Evolutionary conservation across 495 filamentous ascomycete genomes (phyloP), one percentile per base, ranked within the genome.

Genomic region (Chaetomium cochliodes): DNA sequence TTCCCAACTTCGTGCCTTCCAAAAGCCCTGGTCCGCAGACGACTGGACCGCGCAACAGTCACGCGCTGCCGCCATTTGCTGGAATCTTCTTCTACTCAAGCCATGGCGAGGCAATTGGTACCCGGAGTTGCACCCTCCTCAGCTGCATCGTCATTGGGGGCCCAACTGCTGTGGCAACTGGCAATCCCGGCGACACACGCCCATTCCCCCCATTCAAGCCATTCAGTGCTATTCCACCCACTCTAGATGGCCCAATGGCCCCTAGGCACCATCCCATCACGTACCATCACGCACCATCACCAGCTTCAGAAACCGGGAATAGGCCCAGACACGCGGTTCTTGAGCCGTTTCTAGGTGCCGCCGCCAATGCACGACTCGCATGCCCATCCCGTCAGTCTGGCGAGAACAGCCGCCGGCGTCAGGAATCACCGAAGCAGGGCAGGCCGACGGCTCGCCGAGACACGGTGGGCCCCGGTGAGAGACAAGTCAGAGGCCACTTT

Each of bases 391-490:
- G 44, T 50, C 58, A 50, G 37, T 33, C 2, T 16, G 50, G 41
- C 57, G 25, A 39, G 55, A 26, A 52, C 6, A 47, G 12, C 33
- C 51, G 16, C 20, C 56, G 11, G 58, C 28, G 58, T 23, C 26
- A 9, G n/a, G 23, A n/a, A 26, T 3, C 22, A n/a, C 57, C 28
- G 46, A 47, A 9, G 41, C 25, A 30, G 7, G 2, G 23, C 42
- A 22, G 26, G 22, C 6, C 16, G 6, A 20, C 16, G 18, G 9
- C 58, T 30, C 26, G 28, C 58, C 13, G 58, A 51, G 46, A 51
- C 58, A 52, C 47, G 58, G 58, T 61, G 47, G 46, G 22, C 58
- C 16, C 58, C 47, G 58, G 58, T 52, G 58, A 61, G 47, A 23
- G 58, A 49, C 58, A 61, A 52, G 58, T 42, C 58, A 61, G 30